Conservation (phyloP, 495 filamentous ascomycete species). For the Xylaria acuta region DNA sequence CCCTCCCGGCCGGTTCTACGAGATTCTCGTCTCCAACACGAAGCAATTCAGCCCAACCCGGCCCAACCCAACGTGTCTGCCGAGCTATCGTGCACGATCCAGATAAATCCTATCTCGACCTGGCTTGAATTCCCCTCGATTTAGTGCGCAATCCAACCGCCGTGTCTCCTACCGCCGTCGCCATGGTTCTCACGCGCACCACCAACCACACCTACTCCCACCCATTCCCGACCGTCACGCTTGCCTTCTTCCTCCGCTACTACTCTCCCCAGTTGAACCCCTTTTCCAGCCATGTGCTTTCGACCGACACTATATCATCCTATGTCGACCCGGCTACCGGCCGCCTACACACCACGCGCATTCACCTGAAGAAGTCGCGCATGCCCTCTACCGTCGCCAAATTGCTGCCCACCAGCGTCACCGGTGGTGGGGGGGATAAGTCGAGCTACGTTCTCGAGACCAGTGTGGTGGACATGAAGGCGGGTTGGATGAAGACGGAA, state of each 20-base stretch:
- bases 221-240: slow-evolving; percentile 85
- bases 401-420: slow-evolving; percentile 72
- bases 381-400: slow-evolving; percentile 83
- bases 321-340: slow-evolving; percentile 80
- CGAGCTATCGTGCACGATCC: background rate
- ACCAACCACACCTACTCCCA: slow-evolving; percentile 89
- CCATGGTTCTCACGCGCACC: slow-evolving; percentile 68
- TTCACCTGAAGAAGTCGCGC: slow-evolving; percentile 94
- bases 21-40: background rate
- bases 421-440: slow-evolving; percentile 74
- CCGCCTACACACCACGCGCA: slow-evolving; percentile 82
- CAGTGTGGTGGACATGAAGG: slow-evolving; percentile 84
- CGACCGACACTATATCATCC: slow-evolving; percentile 91
- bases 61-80: slow-evolving; percentile 8
- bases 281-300: slow-evolving; percentile 92
- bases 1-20: background rate
- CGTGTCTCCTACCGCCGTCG: slow-evolving; percentile 23
- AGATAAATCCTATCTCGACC: background rate
- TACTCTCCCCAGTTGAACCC: slow-evolving; percentile 77
- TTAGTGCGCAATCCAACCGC: slow-evolving; percentile 2
- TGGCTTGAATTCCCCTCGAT: background rate
- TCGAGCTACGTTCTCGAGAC: slow-evolving; percentile 91
- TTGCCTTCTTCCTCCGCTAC: slow-evolving; percentile 99
- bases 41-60: background rate
- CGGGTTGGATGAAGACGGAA: slow-evolving; percentile 88